phyloP scores from a whole-genome alignment of 495 filamentous ascomycete species.

The Immersiella caudata region DNA sequence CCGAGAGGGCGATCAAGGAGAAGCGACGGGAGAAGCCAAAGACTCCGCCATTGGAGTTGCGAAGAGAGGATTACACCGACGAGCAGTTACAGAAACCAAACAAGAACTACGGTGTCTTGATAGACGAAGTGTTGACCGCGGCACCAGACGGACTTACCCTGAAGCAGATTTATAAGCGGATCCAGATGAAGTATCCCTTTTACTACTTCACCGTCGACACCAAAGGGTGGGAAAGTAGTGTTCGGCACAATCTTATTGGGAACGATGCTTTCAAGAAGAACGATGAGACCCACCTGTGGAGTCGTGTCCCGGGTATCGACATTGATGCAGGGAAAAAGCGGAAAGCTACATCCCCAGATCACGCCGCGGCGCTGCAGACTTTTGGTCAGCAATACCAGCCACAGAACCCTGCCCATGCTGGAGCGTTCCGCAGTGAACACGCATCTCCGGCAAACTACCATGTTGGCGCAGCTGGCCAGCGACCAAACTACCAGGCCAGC shows the following conservation, averaged over 20 bases:
- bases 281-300: conserved; percentile 58
- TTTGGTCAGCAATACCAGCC: conserved; percentile 33
- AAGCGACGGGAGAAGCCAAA: conserved; percentile 65
- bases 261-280: conserved; percentile 86
- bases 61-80: conserved; percentile 73
- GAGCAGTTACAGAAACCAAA: conserved; percentile 85
- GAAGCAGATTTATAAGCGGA: conserved; percentile 90
- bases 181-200: conserved; percentile 85
- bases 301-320: conserved; percentile 53
- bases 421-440: conserved; percentile 35
- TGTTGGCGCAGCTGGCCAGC: conserved; percentile 31
- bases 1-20: conserved; percentile 54
- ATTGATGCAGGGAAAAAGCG: conserved; percentile 57
- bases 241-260: conserved; percentile 91
- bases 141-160: conserved; percentile 76
- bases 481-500: conserved; percentile 21
- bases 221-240: conserved; percentile 95
- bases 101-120: conserved; percentile 85
- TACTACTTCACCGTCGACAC: conserved; percentile 81
- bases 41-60: conserved; percentile 60
- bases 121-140: conserved; percentile 83
- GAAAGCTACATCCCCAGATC: conserved; percentile 51
- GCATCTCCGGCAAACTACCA: conserved; percentile 30
- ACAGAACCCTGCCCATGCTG: conserved; percentile 31
- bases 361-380: conserved; percentile 32